Evolutionary conservation across 768 basidiomycete genomes (phyloP).

Genomic region (Megacollybia marginata): DNA sequence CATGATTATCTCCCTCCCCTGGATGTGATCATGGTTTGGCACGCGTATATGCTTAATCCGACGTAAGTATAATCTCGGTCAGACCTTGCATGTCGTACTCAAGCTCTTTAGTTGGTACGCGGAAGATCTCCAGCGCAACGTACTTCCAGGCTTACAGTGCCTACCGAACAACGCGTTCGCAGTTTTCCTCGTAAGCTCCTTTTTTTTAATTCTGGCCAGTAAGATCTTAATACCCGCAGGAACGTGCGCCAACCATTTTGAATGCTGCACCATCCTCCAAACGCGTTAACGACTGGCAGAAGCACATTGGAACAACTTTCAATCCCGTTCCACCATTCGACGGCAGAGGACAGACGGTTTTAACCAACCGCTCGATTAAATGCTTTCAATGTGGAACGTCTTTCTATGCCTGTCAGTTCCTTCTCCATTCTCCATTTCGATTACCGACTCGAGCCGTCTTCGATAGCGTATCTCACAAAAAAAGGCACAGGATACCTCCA

Average conservation of each 20-base stretch:
- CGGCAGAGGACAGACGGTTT: too few species aligned
- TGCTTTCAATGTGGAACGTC: too few species aligned
- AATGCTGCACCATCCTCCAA: slow-evolving; percentile 2
- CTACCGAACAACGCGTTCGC: not conserved
- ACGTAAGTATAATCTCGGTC: slow-evolving; percentile 5
- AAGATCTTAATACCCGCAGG: not conserved
- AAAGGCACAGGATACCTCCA: not conserved
- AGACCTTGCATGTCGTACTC: not conserved
- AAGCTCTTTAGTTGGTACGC: slow-evolving; percentile 20
- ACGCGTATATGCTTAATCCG: slow-evolving; percentile 26
- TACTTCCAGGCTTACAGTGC: slow-evolving; percentile 1
- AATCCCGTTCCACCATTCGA: slow-evolving; percentile 9
- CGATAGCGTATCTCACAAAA: not conserved
- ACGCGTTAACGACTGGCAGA: slow-evolving; percentile 11
- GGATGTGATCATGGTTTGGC: slow-evolving; percentile 34
- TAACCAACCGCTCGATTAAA: too few species aligned
- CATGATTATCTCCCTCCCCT: slow-evolving; percentile 19
- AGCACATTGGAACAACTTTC: slow-evolving; percentile 11
- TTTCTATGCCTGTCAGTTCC: too few species aligned
- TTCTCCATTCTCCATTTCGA: not conserved
- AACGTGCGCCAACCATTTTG: not conserved
- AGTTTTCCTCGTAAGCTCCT: not conserved
- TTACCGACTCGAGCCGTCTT: not conserved
- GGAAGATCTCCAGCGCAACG: slow-evolving; percentile 17
- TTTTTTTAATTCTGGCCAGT: not conserved